Evolutionary conservation across 768 basidiomycete genomes (phyloP).

Genomic region (Chalciporus pseudorubinellus): DNA sequence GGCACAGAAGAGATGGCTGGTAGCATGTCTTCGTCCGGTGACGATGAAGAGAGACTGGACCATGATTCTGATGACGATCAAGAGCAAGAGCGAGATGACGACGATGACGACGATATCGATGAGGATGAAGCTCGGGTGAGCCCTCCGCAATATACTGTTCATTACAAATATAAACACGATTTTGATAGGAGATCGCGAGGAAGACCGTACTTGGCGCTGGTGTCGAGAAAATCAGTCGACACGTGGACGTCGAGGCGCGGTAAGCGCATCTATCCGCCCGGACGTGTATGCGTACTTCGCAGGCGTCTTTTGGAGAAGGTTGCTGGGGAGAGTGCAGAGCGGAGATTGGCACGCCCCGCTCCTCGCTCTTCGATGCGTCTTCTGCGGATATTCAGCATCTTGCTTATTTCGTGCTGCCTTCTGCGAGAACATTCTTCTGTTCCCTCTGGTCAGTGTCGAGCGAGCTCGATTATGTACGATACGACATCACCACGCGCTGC

Average conservation of each 20-base stretch:
- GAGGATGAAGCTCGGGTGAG: constrained; percentile 23
- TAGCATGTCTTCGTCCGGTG: constrained; percentile 9
- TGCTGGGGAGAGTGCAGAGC: constrained; percentile 4
- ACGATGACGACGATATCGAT: constrained; percentile 17
- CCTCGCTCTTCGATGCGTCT: constrained; percentile 11
- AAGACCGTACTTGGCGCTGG: constrained; percentile 36
- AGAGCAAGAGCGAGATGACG: constrained; percentile 2
- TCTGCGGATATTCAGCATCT: background rate
- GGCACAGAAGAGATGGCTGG: constrained; percentile 9
- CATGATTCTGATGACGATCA: constrained; percentile 10
- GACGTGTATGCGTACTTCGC: background rate
- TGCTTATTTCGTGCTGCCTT: background rate
- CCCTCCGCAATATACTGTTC: background rate
- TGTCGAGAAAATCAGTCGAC: constrained; percentile 37
- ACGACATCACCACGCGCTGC: background rate
- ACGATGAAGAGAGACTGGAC: constrained; percentile 10
- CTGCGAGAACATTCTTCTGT: background rate
- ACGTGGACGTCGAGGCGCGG: constrained; percentile 23
- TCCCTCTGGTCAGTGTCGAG: background rate
- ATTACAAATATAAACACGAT: constrained; percentile 4
- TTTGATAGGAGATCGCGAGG: constrained; percentile 22
- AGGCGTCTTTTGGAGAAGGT: background rate
- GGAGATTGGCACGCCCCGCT: constrained; percentile 5
- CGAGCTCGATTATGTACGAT: background rate
- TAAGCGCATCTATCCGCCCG: constrained; percentile 3